These are phyloP conservation scores for Yarrowia sp. DNA, from an alignment of 805 yeast genomes.

Conservation along the genomic window DNA sequence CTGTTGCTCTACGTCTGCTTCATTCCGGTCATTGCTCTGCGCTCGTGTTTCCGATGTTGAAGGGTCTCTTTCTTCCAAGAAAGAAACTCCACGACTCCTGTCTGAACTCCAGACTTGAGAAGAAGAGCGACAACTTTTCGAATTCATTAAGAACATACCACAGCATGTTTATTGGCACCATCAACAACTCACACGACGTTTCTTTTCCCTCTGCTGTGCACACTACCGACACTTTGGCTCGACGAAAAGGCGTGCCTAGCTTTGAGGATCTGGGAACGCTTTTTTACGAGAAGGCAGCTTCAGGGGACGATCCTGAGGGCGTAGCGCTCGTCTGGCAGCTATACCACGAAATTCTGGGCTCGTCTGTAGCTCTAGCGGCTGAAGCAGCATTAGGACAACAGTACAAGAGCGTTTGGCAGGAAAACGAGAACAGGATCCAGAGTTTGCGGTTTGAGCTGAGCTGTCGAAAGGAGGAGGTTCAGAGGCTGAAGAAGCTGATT, in stretches of 20 bases:
- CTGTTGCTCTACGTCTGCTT: conserved; percentile 16
- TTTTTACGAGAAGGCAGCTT: not conserved
- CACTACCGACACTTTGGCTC: not conserved
- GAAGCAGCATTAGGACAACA: not conserved
- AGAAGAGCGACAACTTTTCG: not conserved
- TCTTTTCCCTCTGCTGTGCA: not conserved
- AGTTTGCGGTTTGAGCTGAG: not conserved
- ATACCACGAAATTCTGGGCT: conserved; percentile 3
- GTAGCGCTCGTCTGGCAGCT: conserved; percentile 14
- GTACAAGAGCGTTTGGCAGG: not conserved
- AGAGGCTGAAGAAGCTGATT: not conserved
- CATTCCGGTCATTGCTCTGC: not conserved
- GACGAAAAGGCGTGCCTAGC: not conserved
- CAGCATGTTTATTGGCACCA: conserved; percentile 4
- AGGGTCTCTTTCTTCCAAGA: too few relatives aligned
- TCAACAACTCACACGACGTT: not conserved
- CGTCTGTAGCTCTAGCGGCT: not conserved
- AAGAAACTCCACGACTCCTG: too few relatives aligned
- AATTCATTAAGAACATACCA: not conserved
- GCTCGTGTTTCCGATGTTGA: conserved; percentile 3
- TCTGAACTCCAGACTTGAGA: not conserved
- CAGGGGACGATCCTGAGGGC: not conserved
- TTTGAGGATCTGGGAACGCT: conserved; percentile 1
- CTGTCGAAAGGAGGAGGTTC: not conserved
- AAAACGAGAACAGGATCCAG: not conserved